Conservation (phyloP, 202 grass and related monocot genomes). For the Carex arenaria region DNA sequence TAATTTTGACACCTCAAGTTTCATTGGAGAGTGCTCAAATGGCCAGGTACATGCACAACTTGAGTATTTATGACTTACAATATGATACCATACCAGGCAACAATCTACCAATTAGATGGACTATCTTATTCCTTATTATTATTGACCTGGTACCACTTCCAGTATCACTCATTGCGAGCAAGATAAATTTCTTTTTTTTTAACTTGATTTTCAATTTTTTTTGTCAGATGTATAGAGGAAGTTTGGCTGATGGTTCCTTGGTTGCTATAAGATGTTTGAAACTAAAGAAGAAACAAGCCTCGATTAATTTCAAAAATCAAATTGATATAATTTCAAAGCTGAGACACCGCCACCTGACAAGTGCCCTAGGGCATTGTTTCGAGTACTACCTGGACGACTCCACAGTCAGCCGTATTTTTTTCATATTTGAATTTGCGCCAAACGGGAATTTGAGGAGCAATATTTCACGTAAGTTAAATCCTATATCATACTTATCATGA, state of each 20-base stretch:
- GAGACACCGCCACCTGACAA: conserved; percentile 80
- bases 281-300: conserved; percentile 56
- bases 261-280: conserved; percentile 90
- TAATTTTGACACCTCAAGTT: conserved; percentile 69
- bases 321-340: conserved; percentile 89
- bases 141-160: not conserved
- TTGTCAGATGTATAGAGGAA: conserved; percentile 74
- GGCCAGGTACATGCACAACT: conserved; percentile 44
- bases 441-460: conserved; percentile 79
- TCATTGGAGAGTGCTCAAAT: conserved; percentile 64
- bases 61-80: not conserved
- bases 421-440: conserved; percentile 74
- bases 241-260: conserved; percentile 57
- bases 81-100: not conserved
- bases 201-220: conserved; percentile 12
- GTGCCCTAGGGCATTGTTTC: conserved; percentile 84
- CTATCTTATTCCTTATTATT: not conserved
- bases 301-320: conserved; percentile 66
- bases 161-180: not conserved
- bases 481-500: not conserved
- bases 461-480: conserved; percentile 54
- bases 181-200: not conserved
- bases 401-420: conserved; percentile 65
- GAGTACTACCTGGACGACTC: conserved; percentile 77
- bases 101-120: not conserved